Evolutionary conservation across 1,139 yeast species (phyloP), one percentile per base, ranked within the genome.

Genomic region (Diutina mesorugosa): DNA sequence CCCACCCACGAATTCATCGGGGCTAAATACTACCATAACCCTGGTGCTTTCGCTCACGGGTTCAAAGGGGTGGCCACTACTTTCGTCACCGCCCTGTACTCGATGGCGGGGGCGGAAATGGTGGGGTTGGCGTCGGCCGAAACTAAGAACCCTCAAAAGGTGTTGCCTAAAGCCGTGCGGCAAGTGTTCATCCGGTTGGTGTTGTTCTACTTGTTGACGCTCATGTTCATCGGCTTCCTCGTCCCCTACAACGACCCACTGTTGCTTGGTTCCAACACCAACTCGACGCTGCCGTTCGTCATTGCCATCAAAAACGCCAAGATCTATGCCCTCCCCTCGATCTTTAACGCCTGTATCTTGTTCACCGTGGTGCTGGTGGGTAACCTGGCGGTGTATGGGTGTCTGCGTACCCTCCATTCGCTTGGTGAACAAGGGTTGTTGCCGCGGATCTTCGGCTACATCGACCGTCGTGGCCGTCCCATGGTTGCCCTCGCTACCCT

Each of bases 61-160:
- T 46, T 54, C 14, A 30, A 45, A 12, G 55, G 55, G 35, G 51
- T 46, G 14, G 45, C 32, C 16, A 7, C 45, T 10, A 30, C 32
- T 3, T 54, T 45, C 10, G 51, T 45, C 18, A 29, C 55, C 14
- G 55, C 55, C 14, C n/a, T 30, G 26, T 54, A 45, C 35, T 28
- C 51, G 28, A 45, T 54, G 30, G 21, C 46, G 35, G 55, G 55
- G n/a, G 48, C 45, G 21, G 55, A 54, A 47, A 29, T 54, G 41
- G 51, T 54, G 18, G 55, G 51, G 21, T 45, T 54, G 51, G 50
- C 50, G 6, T 18, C 26, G 8, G 50, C 50, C 14, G 64, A 62
- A 70, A 83, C 95, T 53, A 76, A 76, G 53, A 83, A 87, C 67
- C 96, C 96, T 3, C 57, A 65, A 46, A 63, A 60, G 56, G 60